Evolutionary conservation across 2,329 filamentous ascomycete species (phyloP), one percentile per base, ranked within the genome.

Genomic region (Rachicladosporium sp.): DNA sequence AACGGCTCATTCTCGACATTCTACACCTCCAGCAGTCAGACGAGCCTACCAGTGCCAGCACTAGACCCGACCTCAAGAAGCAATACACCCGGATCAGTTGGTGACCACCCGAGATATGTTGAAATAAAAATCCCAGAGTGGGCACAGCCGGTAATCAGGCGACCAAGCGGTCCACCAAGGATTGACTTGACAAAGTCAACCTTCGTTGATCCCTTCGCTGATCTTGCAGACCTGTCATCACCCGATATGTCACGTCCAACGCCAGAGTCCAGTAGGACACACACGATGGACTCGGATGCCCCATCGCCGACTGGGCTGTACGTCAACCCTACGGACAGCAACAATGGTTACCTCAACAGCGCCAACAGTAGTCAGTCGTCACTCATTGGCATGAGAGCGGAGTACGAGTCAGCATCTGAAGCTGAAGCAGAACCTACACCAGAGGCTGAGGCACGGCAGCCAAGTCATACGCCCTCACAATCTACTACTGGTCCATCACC

Each of bases 401-500:
- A 55, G 31, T 61, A 66, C 36, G 64, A 68, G 45, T 61, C 56
- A 9, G 54, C 54, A 8, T 48, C 51, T 5, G 63, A 66, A 34
- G 52, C 50, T 12, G 58, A 61, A 33, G 51, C 54, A 3, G 48
- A 48, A 21, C n/a, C 48, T 48, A 27, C 53, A 51, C n/a, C n/a
- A n/a, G n/a, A n/a, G n/a, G n/a, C n/a, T n/a, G n/a, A n/a, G n/a
- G n/a, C n/a, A n/a, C n/a, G n/a, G n/a, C 36, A 31, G 33, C 37
- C 41, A n/a, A 47, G 49, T 10, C 47, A 55, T 13, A 53, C 49
- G 6, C 51, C 10, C 55, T 67, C 43, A 6, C 38, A 40, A 15
- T 76, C 73, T 2, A 19, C 33, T 29, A 69, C 70, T 10, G 73
- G 70, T 0, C 73, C 73, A 35, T 78, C 76, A 2, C 73, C 75